A percentile compares a stretch with the other conserved stretches of the same genome.
Evolutionary conservation across 306 rosid species (phyloP).

Genomic region (Corylus avellana): DNA sequence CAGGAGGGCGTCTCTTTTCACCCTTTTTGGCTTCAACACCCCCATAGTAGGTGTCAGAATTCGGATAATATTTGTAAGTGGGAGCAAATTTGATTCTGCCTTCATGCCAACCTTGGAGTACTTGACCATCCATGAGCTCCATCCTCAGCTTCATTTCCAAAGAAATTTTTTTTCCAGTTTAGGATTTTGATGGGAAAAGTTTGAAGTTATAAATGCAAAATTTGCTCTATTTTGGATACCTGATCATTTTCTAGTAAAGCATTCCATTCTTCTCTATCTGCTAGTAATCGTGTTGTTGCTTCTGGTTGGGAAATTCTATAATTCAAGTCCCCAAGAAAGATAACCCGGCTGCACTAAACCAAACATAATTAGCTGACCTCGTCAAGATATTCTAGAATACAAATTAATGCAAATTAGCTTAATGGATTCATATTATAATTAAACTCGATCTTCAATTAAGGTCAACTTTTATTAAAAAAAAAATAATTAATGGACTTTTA

Average conservation of each 20-base stretch:
- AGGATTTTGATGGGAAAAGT: not conserved
- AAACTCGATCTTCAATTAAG: not conserved
- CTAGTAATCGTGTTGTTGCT: constrained; percentile 61
- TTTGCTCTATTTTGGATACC: constrained; percentile 39
- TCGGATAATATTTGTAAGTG: constrained; percentile 77
- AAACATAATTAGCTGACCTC: constrained; percentile 19
- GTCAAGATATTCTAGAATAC: not conserved
- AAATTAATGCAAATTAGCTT: not conserved
- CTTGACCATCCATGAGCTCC: constrained; percentile 61
- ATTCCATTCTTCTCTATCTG: constrained; percentile 59
- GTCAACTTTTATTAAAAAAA: constrained; percentile 23
- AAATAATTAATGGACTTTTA: not conserved
- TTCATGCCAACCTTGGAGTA: constrained; percentile 75
- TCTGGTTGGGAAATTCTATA: constrained; percentile 81
- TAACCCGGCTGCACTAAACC: constrained; percentile 59
- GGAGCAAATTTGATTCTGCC: constrained; percentile 77
- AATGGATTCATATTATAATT: not conserved
- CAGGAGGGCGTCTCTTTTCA: constrained; percentile 74
- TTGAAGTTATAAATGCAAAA: not conserved
- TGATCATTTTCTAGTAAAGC: constrained; percentile 73
- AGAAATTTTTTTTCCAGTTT: not conserved
- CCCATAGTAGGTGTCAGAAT: constrained; percentile 76
- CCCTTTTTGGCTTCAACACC: constrained; percentile 40
- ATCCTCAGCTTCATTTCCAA: constrained; percentile 61
- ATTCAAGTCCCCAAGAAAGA: constrained; percentile 87